Evolutionary conservation across 2,329 filamentous ascomycete species (phyloP).

Genomic region (Westerdykella ornata): DNA sequence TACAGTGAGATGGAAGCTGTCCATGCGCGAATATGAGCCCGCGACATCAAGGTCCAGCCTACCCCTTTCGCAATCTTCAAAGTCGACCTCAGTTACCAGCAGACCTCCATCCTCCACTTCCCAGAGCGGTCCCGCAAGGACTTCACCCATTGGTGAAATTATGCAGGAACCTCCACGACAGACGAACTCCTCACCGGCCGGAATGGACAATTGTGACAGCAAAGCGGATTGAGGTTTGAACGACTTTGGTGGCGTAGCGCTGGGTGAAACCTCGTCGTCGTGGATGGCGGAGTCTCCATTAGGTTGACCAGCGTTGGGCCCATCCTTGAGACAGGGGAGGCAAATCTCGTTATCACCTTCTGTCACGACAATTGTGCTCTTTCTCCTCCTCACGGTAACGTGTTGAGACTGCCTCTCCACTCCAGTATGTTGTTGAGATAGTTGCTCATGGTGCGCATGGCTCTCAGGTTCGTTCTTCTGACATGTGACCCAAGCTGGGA

Average conservation of each 20-base stretch:
- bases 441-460: slow-evolving; percentile 2
- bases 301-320: slow-evolving; percentile 3
- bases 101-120: slow-evolving; percentile 62
- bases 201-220: slow-evolving; percentile 6
- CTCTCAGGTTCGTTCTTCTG: slow-evolving; percentile 4
- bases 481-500: slow-evolving; percentile 52
- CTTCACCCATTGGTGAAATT: slow-evolving; percentile 69
- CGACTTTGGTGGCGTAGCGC: too few species aligned
- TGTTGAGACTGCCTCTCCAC: slow-evolving; percentile 6
- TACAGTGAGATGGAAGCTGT: slow-evolving; percentile 55
- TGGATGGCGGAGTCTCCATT: slow-evolving; percentile 22
- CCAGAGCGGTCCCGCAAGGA: slow-evolving; percentile 76
- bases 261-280: slow-evolving; percentile 6
- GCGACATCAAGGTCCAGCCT: slow-evolving; percentile 76
- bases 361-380: slow-evolving; percentile 37
- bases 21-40: slow-evolving; percentile 75
- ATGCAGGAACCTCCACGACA: slow-evolving; percentile 78
- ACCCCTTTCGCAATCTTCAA: slow-evolving; percentile 80
- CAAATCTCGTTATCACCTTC: slow-evolving; percentile 45
- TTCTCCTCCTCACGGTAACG: slow-evolving; percentile 21
- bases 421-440: slow-evolving; percentile 1
- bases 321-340: slow-evolving; percentile 30
- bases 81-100: slow-evolving; percentile 67
- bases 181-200: slow-evolving; percentile 47
- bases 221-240: background rate